Evolutionary conservation across 306 rosid genomes (phyloP).

Genomic region (Vigna unguiculata): DNA sequence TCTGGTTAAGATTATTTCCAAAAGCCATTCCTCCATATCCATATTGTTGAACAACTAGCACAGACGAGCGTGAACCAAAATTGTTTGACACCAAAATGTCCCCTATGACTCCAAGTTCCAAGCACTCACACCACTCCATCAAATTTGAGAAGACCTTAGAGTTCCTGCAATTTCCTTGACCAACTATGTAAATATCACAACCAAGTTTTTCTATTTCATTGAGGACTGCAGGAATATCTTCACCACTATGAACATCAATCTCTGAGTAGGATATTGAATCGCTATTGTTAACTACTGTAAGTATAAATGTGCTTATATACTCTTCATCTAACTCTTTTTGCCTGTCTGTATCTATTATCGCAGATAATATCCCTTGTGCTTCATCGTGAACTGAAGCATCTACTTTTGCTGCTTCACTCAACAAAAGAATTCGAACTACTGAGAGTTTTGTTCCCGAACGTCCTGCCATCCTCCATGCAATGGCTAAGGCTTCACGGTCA

Average conservation of each 20-base stretch:
- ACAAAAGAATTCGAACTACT: constrained; percentile 48
- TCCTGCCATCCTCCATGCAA: constrained; percentile 62
- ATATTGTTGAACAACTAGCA: constrained; percentile 60
- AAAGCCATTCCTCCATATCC: constrained; percentile 49
- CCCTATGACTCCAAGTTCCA: constrained; percentile 62
- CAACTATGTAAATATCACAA: constrained; percentile 58
- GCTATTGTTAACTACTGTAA: constrained; percentile 28
- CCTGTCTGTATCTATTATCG: constrained; percentile 23
- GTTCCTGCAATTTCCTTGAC: constrained; percentile 52
- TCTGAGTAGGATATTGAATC: constrained; percentile 50
- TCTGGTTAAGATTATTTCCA: neutral
- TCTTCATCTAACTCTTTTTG: constrained; percentile 54
- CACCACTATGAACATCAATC: constrained; percentile 43
- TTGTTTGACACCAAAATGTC: constrained; percentile 56
- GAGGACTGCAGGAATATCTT: constrained; percentile 43
- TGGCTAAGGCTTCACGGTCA: constrained; percentile 68
- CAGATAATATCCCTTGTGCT: constrained; percentile 32
- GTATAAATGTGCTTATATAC: constrained; percentile 47
- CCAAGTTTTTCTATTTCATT: constrained; percentile 41
- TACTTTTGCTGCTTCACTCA: constrained; percentile 35
- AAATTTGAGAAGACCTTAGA: constrained; percentile 32
- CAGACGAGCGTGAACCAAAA: constrained; percentile 47
- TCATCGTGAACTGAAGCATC: neutral
- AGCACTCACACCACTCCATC: constrained; percentile 59
- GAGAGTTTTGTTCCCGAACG: constrained; percentile 50